Evolutionary conservation across 2,329 filamentous ascomycete species (phyloP), one percentile per base, ranked within the genome.

Genomic region (Aspergillus unguis): DNA sequence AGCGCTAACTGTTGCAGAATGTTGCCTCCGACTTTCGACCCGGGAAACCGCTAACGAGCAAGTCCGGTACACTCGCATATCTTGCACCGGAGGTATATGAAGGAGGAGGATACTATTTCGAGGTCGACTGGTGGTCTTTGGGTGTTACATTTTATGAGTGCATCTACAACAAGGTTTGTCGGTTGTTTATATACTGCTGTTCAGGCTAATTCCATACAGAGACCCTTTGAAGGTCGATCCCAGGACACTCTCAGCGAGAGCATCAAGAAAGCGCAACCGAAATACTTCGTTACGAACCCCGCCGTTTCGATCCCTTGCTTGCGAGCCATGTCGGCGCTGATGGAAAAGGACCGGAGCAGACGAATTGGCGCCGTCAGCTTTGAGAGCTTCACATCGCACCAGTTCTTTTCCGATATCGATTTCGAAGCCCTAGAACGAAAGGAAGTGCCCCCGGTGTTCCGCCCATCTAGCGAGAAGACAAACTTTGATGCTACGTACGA

Each of bases 401-500:
- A 91, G 5, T 97, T 97, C 77, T 99, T 99, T 77, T 81, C 85
- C 37, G 76, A 81, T 2, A 83, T 97, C 60, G 87, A 97, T 67
- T 99, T 99, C 61, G 84, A 83, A 10, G 85, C 86, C 0, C 74
- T 99, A 33, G 90, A 96, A 68, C 80, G 84, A 58, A 97, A 96
- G 69, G 85, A 91, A 66, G 85, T 97, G 41, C 86, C 92, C 62
- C 94, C 94, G 0, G 85, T 97, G 3, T 99, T 99, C 69, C 83
- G 88, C 23, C 94, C 94, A 0, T 96, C 92, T 0, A 92, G 90
- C 51, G 94, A 97, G 44, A 99, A 99, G 80, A 97, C 94, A 3
- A 99, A 99, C 70, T 99, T 99, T 61, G 94, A 99, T 71, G 94
- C 94, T 4, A 99, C 94, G 0, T 97, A 99, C 68, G 94, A 99